A percentile compares a stretch with the other conserved stretches of the same genome.
phyloP scores from a whole-genome alignment of 1,284 basidiomycete species.

The Pyrrhoderma lamaoense region DNA sequence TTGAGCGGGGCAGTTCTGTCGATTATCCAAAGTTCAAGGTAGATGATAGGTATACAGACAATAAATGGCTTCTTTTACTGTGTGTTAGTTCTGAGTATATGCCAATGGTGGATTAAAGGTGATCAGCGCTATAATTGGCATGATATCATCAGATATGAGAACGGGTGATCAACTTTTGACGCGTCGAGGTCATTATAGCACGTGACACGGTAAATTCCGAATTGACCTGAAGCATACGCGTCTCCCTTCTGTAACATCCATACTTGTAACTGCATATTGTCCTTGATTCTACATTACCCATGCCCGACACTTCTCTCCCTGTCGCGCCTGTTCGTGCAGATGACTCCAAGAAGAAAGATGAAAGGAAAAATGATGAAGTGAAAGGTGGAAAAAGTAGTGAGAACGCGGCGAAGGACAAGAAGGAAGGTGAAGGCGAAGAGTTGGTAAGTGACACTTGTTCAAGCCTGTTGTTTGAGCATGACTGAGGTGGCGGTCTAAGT shows the following conservation, averaged over 20 bases:
- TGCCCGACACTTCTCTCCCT: conserved; percentile 13
- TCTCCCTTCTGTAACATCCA: not conserved
- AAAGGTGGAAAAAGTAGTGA: conserved; percentile 35
- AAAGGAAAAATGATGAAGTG: conserved; percentile 34
- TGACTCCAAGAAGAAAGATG: conserved; percentile 68
- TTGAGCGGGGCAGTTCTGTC: no score
- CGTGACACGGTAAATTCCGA: no score
- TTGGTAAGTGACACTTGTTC: conserved; percentile 47
- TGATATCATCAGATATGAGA: no score
- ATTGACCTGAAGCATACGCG: no score
- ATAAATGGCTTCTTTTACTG: no score
- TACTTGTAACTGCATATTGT: not conserved
- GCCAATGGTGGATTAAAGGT: no score
- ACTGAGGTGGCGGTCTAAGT: conserved; percentile 39
- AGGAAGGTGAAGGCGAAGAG: conserved; percentile 65
- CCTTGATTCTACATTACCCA: not conserved
- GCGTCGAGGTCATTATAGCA: no score
- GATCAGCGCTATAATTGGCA: no score
- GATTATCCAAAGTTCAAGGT: no score
- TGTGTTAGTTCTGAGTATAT: no score
- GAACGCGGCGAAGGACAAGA: conserved; percentile 37
- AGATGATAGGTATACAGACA: no score
- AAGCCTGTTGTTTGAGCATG: not conserved
- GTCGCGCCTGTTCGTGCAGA: conserved; percentile 48
- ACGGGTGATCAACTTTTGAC: no score